phyloP scores from a whole-genome alignment of 176 grass and related monocot species.

The Eleusine indica region DNA sequence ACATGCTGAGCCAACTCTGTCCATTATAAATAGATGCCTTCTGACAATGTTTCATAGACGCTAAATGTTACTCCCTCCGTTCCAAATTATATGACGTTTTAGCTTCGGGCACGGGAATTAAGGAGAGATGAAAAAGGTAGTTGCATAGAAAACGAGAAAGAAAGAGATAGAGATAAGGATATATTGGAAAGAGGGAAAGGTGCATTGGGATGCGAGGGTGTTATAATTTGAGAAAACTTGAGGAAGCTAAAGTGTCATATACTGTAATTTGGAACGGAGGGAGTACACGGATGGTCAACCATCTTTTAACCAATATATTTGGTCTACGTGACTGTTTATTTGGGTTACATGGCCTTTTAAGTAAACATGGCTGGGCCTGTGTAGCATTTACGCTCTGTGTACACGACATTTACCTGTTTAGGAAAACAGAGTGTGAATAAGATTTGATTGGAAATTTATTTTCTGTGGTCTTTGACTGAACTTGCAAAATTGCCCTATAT shows the following conservation, averaged over 20 bases:
- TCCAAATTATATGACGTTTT: too few species aligned
- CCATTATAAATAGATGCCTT: not conserved
- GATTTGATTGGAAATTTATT: not conserved
- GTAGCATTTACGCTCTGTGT: not conserved
- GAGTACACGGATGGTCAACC: not conserved
- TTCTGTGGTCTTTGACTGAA: not conserved
- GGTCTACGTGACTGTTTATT: not conserved
- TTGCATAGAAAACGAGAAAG: too few species aligned
- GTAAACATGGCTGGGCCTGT: not conserved
- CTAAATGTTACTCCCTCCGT: not conserved
- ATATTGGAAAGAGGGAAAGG: too few species aligned
- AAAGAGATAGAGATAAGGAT: too few species aligned
- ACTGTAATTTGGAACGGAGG: too few species aligned
- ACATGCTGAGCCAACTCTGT: not conserved
- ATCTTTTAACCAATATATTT: not conserved
- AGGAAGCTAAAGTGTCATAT: too few species aligned
- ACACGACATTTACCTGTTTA: not conserved
- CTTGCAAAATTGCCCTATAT: too few species aligned
- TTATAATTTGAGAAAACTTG: too few species aligned
- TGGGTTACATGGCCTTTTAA: not conserved
- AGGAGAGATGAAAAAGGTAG: too few species aligned
- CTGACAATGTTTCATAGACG: not conserved
- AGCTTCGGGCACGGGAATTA: too few species aligned
- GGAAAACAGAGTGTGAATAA: not conserved
- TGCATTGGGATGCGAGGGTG: too few species aligned